phyloP scores from a whole-genome alignment of 2,329 filamentous ascomycete species.

The Hypoxylon sp. region DNA sequence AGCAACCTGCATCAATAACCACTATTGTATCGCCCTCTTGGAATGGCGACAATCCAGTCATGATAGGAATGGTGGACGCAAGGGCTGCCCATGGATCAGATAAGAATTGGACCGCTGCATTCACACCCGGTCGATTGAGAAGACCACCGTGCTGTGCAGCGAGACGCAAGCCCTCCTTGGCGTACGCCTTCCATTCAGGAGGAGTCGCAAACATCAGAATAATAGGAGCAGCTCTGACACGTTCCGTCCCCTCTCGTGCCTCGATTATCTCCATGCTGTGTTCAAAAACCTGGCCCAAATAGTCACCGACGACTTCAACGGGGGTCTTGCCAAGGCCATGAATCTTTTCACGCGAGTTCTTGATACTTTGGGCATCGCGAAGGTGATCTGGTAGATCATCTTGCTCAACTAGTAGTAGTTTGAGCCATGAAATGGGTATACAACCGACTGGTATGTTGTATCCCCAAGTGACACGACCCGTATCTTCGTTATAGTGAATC shows the following conservation, averaged over 20 bases:
- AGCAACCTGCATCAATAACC: background rate
- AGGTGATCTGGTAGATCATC: too few relatives aligned
- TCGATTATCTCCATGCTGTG: background rate
- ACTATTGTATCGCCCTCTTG: background rate
- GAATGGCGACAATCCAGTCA: background rate
- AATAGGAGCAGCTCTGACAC: background rate
- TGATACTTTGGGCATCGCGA: too few relatives aligned
- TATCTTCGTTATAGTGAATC: too few relatives aligned
- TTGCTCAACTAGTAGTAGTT: too few relatives aligned
- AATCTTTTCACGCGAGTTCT: too few relatives aligned
- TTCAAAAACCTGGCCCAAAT: too few relatives aligned
- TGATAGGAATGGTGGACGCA: background rate
- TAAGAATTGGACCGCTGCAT: background rate
- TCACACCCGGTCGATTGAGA: background rate
- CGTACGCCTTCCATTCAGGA: background rate
- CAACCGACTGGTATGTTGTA: too few relatives aligned
- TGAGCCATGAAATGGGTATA: too few relatives aligned
- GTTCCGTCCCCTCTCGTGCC: background rate
- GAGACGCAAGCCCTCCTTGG: background rate
- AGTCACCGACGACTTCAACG: too few relatives aligned
- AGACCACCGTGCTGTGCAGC: background rate
- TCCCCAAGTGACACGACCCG: too few relatives aligned
- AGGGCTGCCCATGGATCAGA: background rate
- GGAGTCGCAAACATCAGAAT: background rate
- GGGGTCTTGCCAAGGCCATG: too few relatives aligned